Evolutionary conservation across 2,329 filamentous ascomycete species (phyloP).

Genomic region (Amylocarpus encephaloides): DNA sequence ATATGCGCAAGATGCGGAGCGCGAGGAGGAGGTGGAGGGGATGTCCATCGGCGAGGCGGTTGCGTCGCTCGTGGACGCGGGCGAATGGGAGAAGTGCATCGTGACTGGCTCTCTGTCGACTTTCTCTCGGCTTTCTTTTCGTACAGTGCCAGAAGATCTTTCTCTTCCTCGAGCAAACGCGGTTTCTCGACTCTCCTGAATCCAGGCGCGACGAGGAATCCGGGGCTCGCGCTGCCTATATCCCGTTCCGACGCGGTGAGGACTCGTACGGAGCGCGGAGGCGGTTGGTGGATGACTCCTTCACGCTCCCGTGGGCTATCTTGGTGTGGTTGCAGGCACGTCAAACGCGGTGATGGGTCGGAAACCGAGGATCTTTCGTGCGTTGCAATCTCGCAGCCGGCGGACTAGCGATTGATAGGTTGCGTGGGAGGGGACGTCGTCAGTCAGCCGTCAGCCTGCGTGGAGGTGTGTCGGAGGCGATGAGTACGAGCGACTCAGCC

Average conservation of each 20-base stretch:
- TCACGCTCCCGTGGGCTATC: too few species aligned
- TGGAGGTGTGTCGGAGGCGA: too few species aligned
- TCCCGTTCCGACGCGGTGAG: neutral
- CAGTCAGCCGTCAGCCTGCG: slow-evolving; percentile 12
- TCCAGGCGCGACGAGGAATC: too few species aligned
- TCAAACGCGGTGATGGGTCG: neutral
- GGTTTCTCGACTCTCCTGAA: too few species aligned
- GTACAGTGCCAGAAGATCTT: neutral
- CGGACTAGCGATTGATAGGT: neutral
- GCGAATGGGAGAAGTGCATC: slow-evolving; percentile 28
- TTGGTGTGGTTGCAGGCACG: too few species aligned
- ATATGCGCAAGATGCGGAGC: slow-evolving; percentile 42
- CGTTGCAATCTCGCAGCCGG: neutral
- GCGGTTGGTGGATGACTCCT: slow-evolving; percentile 3
- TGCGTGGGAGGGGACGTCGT: slow-evolving; percentile 8
- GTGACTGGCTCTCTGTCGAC: neutral
- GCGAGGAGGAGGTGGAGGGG: slow-evolving; percentile 19
- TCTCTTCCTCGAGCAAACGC: too few species aligned
- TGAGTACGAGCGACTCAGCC: neutral
- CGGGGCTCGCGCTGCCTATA: neutral
- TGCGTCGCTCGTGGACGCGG: slow-evolving; percentile 23
- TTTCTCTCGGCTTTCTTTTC: neutral
- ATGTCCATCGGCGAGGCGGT: slow-evolving; percentile 25
- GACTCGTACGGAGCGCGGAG: too few species aligned
- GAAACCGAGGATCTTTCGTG: slow-evolving; percentile 1